Base-by-base conservation (phyloP, 2,329 filamentous ascomycete species). In the Shiraia bambusicola region DNA sequence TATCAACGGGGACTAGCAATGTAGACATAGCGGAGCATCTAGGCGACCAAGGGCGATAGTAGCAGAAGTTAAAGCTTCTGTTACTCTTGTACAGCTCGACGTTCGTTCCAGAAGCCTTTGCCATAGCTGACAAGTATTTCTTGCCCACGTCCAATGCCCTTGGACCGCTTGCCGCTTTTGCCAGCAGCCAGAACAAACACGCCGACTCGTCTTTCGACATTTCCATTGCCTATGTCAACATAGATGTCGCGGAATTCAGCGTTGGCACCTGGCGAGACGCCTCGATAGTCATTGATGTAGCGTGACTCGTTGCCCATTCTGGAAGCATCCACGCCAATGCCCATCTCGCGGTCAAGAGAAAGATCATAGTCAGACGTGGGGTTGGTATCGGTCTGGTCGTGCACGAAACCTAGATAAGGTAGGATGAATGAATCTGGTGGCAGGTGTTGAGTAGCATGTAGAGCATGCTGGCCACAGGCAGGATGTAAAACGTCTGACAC, bases 81-180 rank as follows among this genome's bases (percentile, higher is more conserved):
- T 52, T 32, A 52, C 28, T 31, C 35, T 40, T 44, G 42, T 22
- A 34, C 14, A 13, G 32, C 25, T 24, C 56, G 47, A 24, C 69
- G 65, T 50, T 70, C 67, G 42, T 60, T 66, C 74, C 74, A 76
- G 41, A 76, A 76, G 0, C 72, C 73, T 53, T 78, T 77, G 22
- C 76, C 76, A 53, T 79, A 79, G 50, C 69, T 76, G n/a, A 79
- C 67, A 19, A 78, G 61, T 30, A 79, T 72, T 59, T 79, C 76
- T 42, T 76, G 67, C 2, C 74, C 75, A 42, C 69, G 73, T 15
- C 52, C 58, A 30, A 79, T 73, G 2, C 76, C 76, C 15, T 66
- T 69, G 26, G 69, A 66, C 40, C 70, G 66, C 50, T 73, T 73
- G 13, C 72, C 73, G 40, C 70, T 74, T 57, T 75, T 78, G 6